A percentile compares a stretch with the other conserved stretches of the same genome.
These are phyloP conservation scores for Arabidopsis lyrata DNA, from an alignment of 441 rosid genomes.

Conservation along the genomic window DNA sequence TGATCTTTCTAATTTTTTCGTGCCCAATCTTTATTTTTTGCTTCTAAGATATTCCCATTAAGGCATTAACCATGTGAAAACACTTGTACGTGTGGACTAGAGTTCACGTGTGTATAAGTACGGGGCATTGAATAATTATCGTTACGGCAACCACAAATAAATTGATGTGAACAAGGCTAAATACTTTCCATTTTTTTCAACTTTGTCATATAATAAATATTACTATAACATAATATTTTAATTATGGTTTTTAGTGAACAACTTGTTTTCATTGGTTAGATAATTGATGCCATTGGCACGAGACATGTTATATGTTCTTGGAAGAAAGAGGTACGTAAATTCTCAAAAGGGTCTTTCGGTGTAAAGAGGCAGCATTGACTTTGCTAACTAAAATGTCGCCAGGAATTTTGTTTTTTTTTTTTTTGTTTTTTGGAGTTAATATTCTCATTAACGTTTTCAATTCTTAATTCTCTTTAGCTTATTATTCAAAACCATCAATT, in stretches of 20 bases:
- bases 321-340: constrained; percentile 1
- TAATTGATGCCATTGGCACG: neutral
- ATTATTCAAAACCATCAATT: neutral
- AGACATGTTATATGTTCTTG: neutral
- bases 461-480: neutral
- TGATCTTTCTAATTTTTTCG: neutral
- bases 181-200: constrained; percentile 11
- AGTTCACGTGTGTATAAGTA: constrained; percentile 1
- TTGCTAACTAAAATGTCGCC: constrained; percentile 11
- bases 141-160: neutral
- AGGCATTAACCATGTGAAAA: neutral
- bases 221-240: too few species aligned
- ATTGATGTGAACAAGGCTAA: neutral
- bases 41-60: neutral
- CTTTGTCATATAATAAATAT: neutral
- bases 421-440: neutral
- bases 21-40: neutral
- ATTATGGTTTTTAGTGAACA: too few species aligned
- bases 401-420: too few species aligned
- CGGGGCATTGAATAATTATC: neutral
- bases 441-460: neutral
- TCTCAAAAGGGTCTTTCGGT: constrained; percentile 11
- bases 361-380: constrained; percentile 25
- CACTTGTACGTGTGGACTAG: neutral
- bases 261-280: too few species aligned